These are phyloP conservation scores for Chytridium lagenaria DNA, from an alignment of 371 early-diverging fungal genomes.

Conservation along the genomic window DNA sequence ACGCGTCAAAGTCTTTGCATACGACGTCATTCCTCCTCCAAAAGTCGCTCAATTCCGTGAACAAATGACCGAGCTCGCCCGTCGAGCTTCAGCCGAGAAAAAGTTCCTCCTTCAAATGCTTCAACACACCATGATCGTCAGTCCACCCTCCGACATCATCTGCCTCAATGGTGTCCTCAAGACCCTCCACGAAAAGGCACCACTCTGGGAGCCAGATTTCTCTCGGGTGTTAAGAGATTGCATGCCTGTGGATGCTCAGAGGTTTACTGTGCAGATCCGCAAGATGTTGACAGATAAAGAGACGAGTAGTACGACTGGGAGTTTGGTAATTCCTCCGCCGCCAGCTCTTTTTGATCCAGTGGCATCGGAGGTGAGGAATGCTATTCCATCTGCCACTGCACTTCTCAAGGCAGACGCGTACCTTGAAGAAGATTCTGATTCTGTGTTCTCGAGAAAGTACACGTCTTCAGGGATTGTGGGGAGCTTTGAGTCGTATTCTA, in stretches of 20 bases:
- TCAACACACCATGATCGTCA: conserved; percentile 78
- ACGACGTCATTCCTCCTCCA: conserved; percentile 41
- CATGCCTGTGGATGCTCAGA: conserved; percentile 68
- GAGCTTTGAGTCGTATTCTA: no score
- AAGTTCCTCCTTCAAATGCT: conserved; percentile 77
- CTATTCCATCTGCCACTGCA: conserved; percentile 10
- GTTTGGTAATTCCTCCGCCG: no score
- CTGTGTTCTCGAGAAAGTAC: no score
- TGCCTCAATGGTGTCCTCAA: conserved; percentile 77
- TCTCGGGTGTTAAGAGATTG: conserved; percentile 73
- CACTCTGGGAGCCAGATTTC: conserved; percentile 84
- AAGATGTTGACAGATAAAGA: conserved; percentile 65
- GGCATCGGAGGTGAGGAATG: no score
- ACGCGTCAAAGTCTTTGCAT: conserved; percentile 47
- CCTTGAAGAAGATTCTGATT: no score
- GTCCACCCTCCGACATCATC: conserved; percentile 77
- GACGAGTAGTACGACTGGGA: no score
- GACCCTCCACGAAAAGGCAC: conserved; percentile 76
- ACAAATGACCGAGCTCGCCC: conserved; percentile 41
- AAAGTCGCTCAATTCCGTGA: conserved; percentile 40
- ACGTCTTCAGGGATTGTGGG: no score
- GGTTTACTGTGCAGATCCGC: conserved; percentile 61
- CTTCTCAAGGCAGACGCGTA: no score
- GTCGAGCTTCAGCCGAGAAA: conserved; percentile 65
- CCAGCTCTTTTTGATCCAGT: no score